Evolutionary conservation across 2,329 filamentous ascomycete species (phyloP).

Genomic region (Aspergillus udagawae): DNA sequence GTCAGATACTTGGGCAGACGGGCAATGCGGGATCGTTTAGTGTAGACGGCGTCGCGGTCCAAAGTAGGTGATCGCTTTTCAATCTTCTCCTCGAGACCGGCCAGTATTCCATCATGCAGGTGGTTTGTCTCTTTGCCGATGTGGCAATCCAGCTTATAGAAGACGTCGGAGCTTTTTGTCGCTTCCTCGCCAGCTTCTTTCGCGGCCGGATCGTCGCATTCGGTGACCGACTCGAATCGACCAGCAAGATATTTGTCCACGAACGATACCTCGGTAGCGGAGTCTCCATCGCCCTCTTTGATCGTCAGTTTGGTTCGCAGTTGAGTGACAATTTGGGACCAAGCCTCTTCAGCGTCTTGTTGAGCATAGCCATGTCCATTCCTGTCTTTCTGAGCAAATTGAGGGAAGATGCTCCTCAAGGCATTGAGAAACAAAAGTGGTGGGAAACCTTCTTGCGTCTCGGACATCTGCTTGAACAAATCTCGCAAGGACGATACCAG

Average conservation of each 20-base stretch:
- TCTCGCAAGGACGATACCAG: slow-evolving; percentile 73
- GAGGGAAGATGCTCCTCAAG: slow-evolving; percentile 75
- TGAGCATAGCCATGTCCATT: slow-evolving; percentile 85
- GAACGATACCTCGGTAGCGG: slow-evolving; percentile 61
- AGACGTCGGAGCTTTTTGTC: slow-evolving; percentile 65
- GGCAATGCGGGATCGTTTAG: slow-evolving; percentile 84
- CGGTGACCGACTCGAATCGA: slow-evolving; percentile 70
- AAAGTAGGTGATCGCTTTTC: slow-evolving; percentile 82
- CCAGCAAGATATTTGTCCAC: slow-evolving; percentile 89
- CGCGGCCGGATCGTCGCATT: slow-evolving; percentile 78
- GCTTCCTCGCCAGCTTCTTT: slow-evolving; percentile 70
- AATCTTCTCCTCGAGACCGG: slow-evolving; percentile 78
- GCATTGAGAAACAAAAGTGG: slow-evolving; percentile 79
- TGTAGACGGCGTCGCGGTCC: slow-evolving; percentile 76
- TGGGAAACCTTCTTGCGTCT: slow-evolving; percentile 82
- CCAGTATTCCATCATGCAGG: slow-evolving; percentile 79
- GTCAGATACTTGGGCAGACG: slow-evolving; percentile 92
- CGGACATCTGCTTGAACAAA: slow-evolving; percentile 82
- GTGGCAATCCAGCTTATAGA: slow-evolving; percentile 94
- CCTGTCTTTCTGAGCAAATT: slow-evolving; percentile 87
- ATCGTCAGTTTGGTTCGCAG: slow-evolving; percentile 73
- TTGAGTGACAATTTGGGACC: slow-evolving; percentile 89
- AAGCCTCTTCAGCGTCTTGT: slow-evolving; percentile 97
- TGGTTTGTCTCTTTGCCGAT: slow-evolving; percentile 87
- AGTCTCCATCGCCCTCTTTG: slow-evolving; percentile 46